Evolutionary conservation across 345 rosid genomes (phyloP).

Genomic region (Hirschfeldia incana): DNA sequence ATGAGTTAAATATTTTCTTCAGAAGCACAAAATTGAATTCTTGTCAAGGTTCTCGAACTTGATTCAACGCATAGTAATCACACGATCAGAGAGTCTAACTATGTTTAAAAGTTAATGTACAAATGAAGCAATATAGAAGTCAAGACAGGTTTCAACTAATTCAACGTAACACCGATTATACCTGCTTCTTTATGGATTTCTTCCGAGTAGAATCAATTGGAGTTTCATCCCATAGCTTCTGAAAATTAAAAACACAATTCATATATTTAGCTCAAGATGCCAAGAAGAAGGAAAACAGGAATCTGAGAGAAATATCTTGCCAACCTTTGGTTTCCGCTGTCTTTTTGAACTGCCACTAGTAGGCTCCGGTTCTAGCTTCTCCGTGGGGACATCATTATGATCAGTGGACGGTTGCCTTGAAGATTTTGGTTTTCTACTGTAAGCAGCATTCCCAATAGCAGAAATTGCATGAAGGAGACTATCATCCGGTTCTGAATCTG

Average conservation of each 20-base stretch:
- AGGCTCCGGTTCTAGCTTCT: slow-evolving; percentile 45
- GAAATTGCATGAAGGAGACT: slow-evolving; percentile 37
- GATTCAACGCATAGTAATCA: slow-evolving; percentile 17
- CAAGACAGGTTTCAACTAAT: background rate
- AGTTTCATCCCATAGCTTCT: slow-evolving; percentile 54
- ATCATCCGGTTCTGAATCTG: slow-evolving; percentile 49
- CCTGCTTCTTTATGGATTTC: slow-evolving; percentile 49
- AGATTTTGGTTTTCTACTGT: slow-evolving; percentile 52
- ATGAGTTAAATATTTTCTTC: slow-evolving; percentile 12
- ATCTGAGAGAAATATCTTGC: slow-evolving; percentile 17
- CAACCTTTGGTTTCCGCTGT: slow-evolving; percentile 44
- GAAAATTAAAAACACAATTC: slow-evolving; percentile 36
- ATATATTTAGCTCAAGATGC: slow-evolving; percentile 7
- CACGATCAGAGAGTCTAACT: slow-evolving; percentile 3
- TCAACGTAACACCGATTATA: slow-evolving; percentile 33
- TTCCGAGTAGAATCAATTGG: slow-evolving; percentile 40
- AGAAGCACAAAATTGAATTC: slow-evolving; percentile 9
- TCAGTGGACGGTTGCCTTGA: slow-evolving; percentile 45
- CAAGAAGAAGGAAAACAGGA: slow-evolving; percentile 12
- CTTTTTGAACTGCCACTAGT: slow-evolving; percentile 49
- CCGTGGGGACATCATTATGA: slow-evolving; percentile 44
- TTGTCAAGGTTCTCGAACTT: background rate
- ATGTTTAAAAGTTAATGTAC: background rate
- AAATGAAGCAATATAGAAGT: slow-evolving; percentile 16
- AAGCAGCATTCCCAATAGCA: slow-evolving; percentile 45